Conservation (phyloP, 1,284 basidiomycete species). For the Apiotrichum sp. region DNA sequence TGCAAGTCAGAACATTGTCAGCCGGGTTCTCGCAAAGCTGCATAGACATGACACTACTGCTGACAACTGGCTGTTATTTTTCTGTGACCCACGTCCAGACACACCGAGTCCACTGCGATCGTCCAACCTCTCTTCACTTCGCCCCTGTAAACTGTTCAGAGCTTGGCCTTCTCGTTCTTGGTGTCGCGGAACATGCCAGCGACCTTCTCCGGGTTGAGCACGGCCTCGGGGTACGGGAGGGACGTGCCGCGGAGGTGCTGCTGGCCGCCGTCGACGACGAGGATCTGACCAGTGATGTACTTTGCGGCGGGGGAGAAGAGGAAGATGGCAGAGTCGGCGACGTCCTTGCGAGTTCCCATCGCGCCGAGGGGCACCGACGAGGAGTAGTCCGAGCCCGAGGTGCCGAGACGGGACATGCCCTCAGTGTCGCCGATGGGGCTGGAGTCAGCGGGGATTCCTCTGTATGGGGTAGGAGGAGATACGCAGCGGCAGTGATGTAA, state of each 20-base stretch:
- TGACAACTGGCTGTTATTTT: too few relatives aligned
- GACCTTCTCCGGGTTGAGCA: conserved; percentile 41
- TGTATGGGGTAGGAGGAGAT: neutral
- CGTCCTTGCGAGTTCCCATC: conserved; percentile 62
- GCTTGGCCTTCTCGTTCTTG: conserved; percentile 3
- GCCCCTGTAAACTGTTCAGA: neutral
- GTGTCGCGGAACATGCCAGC: conserved; percentile 1
- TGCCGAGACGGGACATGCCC: conserved; percentile 67
- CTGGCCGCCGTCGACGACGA: conserved; percentile 46
- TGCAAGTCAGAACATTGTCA: too few relatives aligned
- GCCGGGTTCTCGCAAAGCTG: too few relatives aligned
- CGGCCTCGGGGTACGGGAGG: conserved; percentile 40
- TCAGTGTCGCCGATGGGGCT: conserved; percentile 75
- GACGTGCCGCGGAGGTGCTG: conserved; percentile 29
- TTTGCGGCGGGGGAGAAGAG: conserved; percentile 82
- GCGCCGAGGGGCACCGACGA: conserved; percentile 57
- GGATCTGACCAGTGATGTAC: conserved; percentile 66
- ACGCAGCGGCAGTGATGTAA: too few relatives aligned
- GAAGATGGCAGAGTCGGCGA: conserved; percentile 75
- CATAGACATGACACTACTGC: too few relatives aligned
- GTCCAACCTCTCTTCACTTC: too few relatives aligned
- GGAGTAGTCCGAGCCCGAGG: conserved; percentile 45
- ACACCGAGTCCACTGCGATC: too few relatives aligned
- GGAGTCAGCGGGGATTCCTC: neutral
- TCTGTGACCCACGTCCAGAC: too few relatives aligned